phyloP scores from a whole-genome alignment of 257 asterid genomes.

The Solanum habrochaites region DNA sequence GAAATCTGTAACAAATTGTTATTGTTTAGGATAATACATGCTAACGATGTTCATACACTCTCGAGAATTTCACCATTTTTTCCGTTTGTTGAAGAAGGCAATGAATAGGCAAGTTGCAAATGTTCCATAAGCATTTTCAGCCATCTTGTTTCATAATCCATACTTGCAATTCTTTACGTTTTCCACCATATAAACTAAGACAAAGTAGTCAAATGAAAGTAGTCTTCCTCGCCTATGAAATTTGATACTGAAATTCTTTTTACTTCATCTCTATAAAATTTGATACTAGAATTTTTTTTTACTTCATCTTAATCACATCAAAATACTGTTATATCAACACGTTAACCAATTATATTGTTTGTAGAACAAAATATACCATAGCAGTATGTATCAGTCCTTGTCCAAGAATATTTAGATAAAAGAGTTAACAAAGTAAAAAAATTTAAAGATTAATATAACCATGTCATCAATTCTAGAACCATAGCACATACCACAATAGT shows the following conservation, averaged over 20 bases:
- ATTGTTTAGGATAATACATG: neutral
- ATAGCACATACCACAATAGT: neutral
- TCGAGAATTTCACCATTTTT: neutral
- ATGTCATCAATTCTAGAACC: neutral
- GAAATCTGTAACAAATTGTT: neutral
- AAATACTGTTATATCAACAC: neutral
- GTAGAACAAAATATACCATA: neutral
- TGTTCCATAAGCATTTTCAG: neutral
- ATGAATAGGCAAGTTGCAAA: neutral
- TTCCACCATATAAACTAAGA: neutral
- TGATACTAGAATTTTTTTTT: too few relatives aligned
- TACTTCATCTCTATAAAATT: too few relatives aligned
- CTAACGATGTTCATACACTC: neutral
- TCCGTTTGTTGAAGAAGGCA: accelerated
- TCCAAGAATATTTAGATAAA: neutral
- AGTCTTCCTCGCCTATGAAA: neutral
- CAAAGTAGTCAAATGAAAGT: neutral
- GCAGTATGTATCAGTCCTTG: neutral
- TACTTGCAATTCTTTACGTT: neutral
- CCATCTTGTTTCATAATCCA: neutral
- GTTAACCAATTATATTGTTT: neutral
- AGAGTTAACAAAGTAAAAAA: neutral
- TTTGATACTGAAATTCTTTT: neutral
- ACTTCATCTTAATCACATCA: neutral
- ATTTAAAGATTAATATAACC: neutral